Percentiles rank a stretch among this genome's conserved stretches.
Evolutionary conservation across 345 rosid species (phyloP).

Genomic region (Lenwebbia sp.): DNA sequence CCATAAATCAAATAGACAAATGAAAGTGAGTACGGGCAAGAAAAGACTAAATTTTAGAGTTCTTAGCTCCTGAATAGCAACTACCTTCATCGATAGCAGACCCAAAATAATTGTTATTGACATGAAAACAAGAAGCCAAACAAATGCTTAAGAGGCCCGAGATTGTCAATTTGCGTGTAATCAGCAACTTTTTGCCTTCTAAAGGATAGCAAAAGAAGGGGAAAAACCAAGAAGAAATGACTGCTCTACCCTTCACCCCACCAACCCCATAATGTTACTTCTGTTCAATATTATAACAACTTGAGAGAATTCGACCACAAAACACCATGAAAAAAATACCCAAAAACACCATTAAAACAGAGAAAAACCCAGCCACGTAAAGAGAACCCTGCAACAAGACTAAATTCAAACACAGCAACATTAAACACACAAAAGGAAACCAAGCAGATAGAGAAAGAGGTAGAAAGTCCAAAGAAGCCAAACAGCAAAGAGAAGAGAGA

Average conservation of each 20-base stretch:
- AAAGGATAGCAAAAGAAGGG: not conserved
- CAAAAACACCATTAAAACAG: not conserved
- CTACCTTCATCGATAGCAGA: not conserved
- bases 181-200: not conserved
- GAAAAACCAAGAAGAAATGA: not conserved
- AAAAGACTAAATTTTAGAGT: not conserved
- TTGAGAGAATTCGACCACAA: not conserved
- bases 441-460: not conserved
- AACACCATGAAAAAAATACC: not conserved
- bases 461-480: not conserved
- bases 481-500: not conserved
- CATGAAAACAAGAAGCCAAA: not conserved
- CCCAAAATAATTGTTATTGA: not conserved
- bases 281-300: not conserved
- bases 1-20: not conserved
- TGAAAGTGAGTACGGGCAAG: not conserved
- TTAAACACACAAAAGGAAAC: not conserved
- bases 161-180: not conserved
- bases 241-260: not conserved
- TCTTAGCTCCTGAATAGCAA: not conserved
- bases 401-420: not conserved
- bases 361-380: not conserved
- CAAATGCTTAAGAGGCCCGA: not conserved
- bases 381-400: not conserved
- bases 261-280: not conserved